A percentile compares a stretch with the other conserved stretches of the same genome.
These are phyloP conservation scores for Fonsecaea pugnacius DNA, from an alignment of 2,329 filamentous ascomycete genomes.

Conservation along the genomic window DNA sequence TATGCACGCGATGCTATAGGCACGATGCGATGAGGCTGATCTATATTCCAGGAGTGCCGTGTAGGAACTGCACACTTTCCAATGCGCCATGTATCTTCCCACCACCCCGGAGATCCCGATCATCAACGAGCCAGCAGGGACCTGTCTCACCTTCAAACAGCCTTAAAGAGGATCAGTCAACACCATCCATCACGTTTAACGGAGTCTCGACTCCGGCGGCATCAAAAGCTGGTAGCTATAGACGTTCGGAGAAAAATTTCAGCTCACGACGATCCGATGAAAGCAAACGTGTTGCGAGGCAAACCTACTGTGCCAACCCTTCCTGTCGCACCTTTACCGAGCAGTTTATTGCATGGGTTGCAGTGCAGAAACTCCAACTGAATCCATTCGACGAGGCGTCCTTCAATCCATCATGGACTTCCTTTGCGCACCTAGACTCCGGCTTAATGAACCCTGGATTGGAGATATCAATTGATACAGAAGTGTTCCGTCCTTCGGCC, in stretches of 20 bases:
- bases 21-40: neutral
- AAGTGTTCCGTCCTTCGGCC: conserved; percentile 17
- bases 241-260: conserved; percentile 32
- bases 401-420: conserved; percentile 26
- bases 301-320: conserved; percentile 24
- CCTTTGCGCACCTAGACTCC: conserved; percentile 19
- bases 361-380: conserved; percentile 20
- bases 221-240: conserved; percentile 17
- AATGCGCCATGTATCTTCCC: conserved; percentile 23
- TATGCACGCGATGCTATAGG: neutral
- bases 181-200: neutral
- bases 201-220: neutral
- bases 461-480: conserved; percentile 28
- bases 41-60: conserved; percentile 15
- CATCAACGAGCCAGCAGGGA: conserved; percentile 16
- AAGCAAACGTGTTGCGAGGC: conserved; percentile 15
- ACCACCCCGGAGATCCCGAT: conserved; percentile 13
- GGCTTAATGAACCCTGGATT: conserved; percentile 19
- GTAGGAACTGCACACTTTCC: conserved; percentile 25
- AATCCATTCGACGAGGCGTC: conserved; percentile 16
- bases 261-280: conserved; percentile 30
- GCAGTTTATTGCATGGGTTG: conserved; percentile 23
- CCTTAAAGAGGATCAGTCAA: conserved; percentile 5
- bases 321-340: conserved; percentile 24
- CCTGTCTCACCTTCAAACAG: conserved; percentile 1